These are phyloP conservation scores for Kalmanozyma brasiliensis DNA, from an alignment of 1,284 basidiomycete species.

Conservation along the genomic window DNA sequence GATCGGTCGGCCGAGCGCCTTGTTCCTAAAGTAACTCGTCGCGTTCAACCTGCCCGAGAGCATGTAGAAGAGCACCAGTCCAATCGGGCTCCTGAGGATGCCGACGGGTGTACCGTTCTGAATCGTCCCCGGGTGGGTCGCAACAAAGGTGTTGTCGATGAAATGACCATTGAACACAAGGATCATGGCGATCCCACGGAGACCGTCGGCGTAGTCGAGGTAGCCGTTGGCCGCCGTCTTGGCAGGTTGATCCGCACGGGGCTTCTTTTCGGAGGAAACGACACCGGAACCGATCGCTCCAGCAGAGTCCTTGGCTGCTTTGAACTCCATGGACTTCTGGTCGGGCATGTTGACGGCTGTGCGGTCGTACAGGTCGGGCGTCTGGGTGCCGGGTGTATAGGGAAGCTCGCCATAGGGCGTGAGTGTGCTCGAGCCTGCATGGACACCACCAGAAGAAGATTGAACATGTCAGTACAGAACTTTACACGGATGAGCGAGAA, in stretches of 20 bases:
- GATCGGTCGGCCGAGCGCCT: constrained; percentile 63
- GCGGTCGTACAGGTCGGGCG: constrained; percentile 18
- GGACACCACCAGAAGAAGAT: not conserved
- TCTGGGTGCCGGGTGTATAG: constrained; percentile 19
- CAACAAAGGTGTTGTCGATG: constrained; percentile 68
- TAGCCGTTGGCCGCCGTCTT: constrained; percentile 37
- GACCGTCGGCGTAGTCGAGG: constrained; percentile 69
- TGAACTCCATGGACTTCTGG: constrained; percentile 40
- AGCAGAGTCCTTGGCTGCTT: constrained; percentile 41
- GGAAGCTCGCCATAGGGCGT: constrained; percentile 21
- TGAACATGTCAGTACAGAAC: not conserved
- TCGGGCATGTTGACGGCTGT: constrained; percentile 15
- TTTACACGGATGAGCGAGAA: too few relatives aligned
- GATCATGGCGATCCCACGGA: constrained; percentile 68
- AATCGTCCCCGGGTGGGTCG: constrained; percentile 65
- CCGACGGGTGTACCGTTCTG: constrained; percentile 65
- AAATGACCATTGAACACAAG: constrained; percentile 69
- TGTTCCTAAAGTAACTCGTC: constrained; percentile 66
- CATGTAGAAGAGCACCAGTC: constrained; percentile 61
- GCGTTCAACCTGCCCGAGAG: constrained; percentile 69
- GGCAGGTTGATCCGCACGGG: constrained; percentile 28
- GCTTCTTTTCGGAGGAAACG: constrained; percentile 26
- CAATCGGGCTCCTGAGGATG: constrained; percentile 33
- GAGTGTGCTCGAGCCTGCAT: constrained; percentile 26
- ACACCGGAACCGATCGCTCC: constrained; percentile 32